These are phyloP conservation scores for Kluyveromyces siamensis DNA, from an alignment of 805 yeast species.

Conservation along the genomic window DNA sequence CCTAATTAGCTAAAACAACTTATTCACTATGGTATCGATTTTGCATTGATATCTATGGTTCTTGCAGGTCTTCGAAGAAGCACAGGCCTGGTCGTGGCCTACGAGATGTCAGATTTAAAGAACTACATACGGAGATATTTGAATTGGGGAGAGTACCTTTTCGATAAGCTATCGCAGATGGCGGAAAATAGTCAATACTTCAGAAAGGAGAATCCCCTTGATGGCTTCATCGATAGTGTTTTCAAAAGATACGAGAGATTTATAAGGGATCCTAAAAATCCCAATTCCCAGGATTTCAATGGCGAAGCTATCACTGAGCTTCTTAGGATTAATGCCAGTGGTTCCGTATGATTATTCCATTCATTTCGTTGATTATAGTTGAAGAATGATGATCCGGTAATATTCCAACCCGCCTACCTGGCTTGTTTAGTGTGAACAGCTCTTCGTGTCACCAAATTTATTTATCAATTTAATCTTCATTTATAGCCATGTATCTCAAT, in stretches of 20 bases:
- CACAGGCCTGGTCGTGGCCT: slow-evolving; percentile 54
- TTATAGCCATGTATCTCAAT: too few relatives aligned
- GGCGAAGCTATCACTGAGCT: background rate
- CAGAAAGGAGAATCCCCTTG: slow-evolving; percentile 18
- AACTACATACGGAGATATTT: slow-evolving; percentile 45
- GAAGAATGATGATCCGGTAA: too few relatives aligned
- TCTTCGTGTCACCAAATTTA: too few relatives aligned
- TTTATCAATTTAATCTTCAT: too few relatives aligned
- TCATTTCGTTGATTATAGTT: too few relatives aligned
- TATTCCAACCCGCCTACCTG: too few relatives aligned
- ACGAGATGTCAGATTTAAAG: slow-evolving; percentile 31
- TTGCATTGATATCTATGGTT: slow-evolving; percentile 68
- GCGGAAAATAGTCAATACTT: slow-evolving; percentile 45
- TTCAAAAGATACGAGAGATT: slow-evolving; percentile 19
- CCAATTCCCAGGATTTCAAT: background rate
- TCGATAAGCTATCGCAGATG: slow-evolving; percentile 37
- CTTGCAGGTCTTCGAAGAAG: slow-evolving; percentile 80
- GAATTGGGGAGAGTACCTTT: slow-evolving; percentile 52
- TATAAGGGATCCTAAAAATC: slow-evolving; percentile 7
- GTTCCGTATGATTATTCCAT: too few relatives aligned
- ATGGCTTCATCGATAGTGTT: slow-evolving; percentile 16
- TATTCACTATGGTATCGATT: slow-evolving; percentile 67
- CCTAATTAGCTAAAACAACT: slow-evolving; percentile 4
- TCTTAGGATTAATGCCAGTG: too few relatives aligned
- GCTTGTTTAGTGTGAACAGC: too few relatives aligned